phyloP scores from a whole-genome alignment of 2,329 filamentous ascomycete species.

The Alternaria gansuensis region DNA sequence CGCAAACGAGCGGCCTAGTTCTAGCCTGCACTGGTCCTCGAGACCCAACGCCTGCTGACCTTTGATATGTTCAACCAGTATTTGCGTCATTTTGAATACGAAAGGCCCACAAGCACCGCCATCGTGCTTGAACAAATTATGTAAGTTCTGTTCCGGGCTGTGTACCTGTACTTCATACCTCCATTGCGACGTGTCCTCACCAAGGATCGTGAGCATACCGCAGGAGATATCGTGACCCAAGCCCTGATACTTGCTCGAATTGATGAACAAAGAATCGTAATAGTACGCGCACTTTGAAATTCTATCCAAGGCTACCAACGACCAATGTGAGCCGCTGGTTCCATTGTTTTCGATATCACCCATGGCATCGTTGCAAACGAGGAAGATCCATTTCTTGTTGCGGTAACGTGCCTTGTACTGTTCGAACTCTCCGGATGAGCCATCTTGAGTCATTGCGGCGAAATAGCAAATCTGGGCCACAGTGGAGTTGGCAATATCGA shows the following conservation, averaged over 20 bases:
- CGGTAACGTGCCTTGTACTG: constrained; percentile 21
- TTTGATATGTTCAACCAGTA: constrained; percentile 9
- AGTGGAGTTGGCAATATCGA: constrained; percentile 32
- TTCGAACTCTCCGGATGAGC: constrained; percentile 13
- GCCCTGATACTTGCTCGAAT: neutral
- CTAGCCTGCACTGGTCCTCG: constrained; percentile 2
- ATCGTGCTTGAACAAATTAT: constrained; percentile 28
- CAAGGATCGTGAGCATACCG: constrained; percentile 27
- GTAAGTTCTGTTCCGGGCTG: constrained; percentile 21
- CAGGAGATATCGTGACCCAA: constrained; percentile 6
- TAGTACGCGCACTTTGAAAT: constrained; percentile 21
- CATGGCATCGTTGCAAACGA: constrained; percentile 39
- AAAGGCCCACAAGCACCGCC: constrained; percentile 35
- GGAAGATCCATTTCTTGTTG: constrained; percentile 36
- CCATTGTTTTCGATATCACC: constrained; percentile 9
- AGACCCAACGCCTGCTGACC: neutral
- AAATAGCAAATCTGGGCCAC: constrained; percentile 25
- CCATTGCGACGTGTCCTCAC: constrained; percentile 16
- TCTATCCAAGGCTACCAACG: constrained; percentile 30
- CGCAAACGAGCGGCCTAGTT: neutral
- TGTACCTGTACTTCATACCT: neutral
- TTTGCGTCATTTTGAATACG: constrained; percentile 27
- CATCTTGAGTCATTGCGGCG: constrained; percentile 10
- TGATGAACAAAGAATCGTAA: constrained; percentile 29
- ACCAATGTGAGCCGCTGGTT: constrained; percentile 34